Evolutionary conservation across 2,329 filamentous ascomycete genomes (phyloP).

Genomic region (Polytolypa hystricis): DNA sequence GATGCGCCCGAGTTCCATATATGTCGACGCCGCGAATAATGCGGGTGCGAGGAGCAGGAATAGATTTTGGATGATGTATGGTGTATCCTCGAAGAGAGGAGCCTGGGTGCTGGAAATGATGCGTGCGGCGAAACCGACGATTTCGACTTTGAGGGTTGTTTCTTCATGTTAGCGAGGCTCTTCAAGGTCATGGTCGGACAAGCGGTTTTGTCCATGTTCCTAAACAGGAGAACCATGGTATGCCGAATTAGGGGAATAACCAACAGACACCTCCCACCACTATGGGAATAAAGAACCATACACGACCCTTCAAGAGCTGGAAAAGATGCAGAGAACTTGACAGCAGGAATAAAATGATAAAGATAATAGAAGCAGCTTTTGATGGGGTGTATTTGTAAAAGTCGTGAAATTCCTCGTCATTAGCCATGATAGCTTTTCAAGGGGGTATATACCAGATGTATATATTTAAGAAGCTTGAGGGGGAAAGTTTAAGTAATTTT

Average conservation of each 20-base stretch:
- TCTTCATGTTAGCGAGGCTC: background rate
- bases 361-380: constrained; percentile 33
- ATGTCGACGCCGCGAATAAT: constrained; percentile 26
- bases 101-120: constrained; percentile 5
- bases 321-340: constrained; percentile 30
- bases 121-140: constrained; percentile 10
- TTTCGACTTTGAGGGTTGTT: constrained; percentile 11
- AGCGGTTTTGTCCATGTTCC: no score
- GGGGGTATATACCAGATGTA: no score
- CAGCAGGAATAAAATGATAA: constrained; percentile 33
- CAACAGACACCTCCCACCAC: constrained; percentile 21
- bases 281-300: constrained; percentile 20
- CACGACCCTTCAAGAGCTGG: constrained; percentile 25
- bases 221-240: no score
- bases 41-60: constrained; percentile 24
- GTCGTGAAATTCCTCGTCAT: no score
- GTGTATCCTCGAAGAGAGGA: constrained; percentile 8
- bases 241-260: constrained; percentile 3
- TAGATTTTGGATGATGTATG: constrained; percentile 22
- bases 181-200: background rate
- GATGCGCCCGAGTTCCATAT: constrained; percentile 25
- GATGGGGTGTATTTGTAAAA: constrained; percentile 33
- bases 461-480: no score
- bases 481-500: no score
- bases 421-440: no score